Evolutionary conservation across 768 basidiomycete species (phyloP), one percentile per base, ranked within the genome.

Genomic region (Kwoniella heveanensis): DNA sequence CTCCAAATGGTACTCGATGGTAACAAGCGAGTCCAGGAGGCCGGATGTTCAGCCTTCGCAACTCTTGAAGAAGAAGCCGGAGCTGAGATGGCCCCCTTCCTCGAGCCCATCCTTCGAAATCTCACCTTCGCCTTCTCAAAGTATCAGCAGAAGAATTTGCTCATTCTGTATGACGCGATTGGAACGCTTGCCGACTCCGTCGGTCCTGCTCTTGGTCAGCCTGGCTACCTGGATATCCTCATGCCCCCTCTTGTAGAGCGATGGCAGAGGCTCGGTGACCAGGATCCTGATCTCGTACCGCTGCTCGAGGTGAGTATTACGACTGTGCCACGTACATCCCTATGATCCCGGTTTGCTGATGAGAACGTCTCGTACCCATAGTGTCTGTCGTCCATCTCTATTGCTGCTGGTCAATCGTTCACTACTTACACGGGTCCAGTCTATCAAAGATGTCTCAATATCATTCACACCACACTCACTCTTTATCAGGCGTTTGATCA

Each of bases 101-200:
- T 98, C 17, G 93, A 95, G 72, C 94, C 94, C 2, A 91, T 99
- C 57, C 83, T 99, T 62, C 88, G 90, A 57, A 97, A 97, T 80
- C 84, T 99, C 57, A 94, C 98, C 37, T 87, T 91, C 67, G 96
- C 96, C 1, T 99, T 98, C 80, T 87, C 90, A 61, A 97, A 96
- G 82, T 99, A 99, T 80, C 96, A 99, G 77, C 94, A 96, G 81
- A 98, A 98, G 85, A 99, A 99, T 79, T 88, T 98, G 86, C 85
- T 99, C 69, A 99, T 98, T 64, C 82, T 99, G 30, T 98, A 98
- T 76, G 96, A 99, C 73, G 96, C 96, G n/a, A 90, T 99, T 50
- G 96, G 96, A 7, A 99, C 96, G 0, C 84, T 99, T 37, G 96
- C 96, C 7, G 96, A 99, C 76, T 92, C 94, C 3, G 96, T 99